Base-by-base conservation (phyloP, 306 rosid species). In the Gillenia trifoliata region DNA sequence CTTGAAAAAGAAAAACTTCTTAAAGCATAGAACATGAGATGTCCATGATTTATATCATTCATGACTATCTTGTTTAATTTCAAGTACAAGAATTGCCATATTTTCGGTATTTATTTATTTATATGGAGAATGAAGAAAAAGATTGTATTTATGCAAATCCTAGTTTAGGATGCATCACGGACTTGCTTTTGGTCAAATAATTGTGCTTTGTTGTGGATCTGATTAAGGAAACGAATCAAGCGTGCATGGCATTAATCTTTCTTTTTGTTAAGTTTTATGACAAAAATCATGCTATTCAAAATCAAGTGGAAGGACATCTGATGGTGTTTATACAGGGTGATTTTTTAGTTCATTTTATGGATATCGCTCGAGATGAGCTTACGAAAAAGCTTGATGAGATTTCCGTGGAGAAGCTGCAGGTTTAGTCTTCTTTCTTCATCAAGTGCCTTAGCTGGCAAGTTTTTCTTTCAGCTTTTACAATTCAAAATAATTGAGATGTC, bases 381-480 rank as follows among this genome's bases (percentile, higher is more conserved):
- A 67, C 86, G 3, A 94, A 90, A 86, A 94, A 94, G 85, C 90
- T 91, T 52, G 97, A 94, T 74, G 97, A 91, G 75, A 95, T 94
- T 73, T 94, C 98, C 12, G 97, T 89, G 72, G 98, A 91, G 80
- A 94, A 94, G 88, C 89, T 94, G 85, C 98, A 94, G 97, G 98
- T 91, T 81, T 69, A 79, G 68, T 29, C 68, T 64, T 70, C 63
- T 61, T 43, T 73, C 69, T 61, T 78, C 71, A 55, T 69, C 78
- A 55, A 59, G 72, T 54, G 12, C 77, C 64, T 45, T 64, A 36
- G 68, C 23, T 20, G 56, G 29, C 8, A 59, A 47, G 72, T 60
- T 26, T 57, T 22, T 65, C 41, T 70, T 30, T 82, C 16, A 66
- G 36, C 54, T 71, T 70, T 33, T 29, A 8, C 23, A 20, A 4